These are phyloP conservation scores for Pseudopithomyces chartarum DNA, from an alignment of 2,329 filamentous ascomycete species.

Conservation along the genomic window DNA sequence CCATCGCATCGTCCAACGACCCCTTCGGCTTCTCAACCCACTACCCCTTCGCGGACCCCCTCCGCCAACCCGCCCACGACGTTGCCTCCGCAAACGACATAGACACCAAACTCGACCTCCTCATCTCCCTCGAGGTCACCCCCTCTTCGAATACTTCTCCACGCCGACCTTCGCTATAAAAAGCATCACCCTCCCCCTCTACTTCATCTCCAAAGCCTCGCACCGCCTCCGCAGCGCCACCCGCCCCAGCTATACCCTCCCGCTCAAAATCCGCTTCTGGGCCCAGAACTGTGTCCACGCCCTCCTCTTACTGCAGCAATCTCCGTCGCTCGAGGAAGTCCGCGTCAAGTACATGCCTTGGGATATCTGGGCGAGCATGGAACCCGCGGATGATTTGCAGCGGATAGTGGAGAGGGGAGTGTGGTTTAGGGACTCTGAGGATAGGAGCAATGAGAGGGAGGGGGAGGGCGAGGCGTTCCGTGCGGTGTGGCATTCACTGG, in stretches of 20 bases:
- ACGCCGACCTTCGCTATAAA: slow-evolving; percentile 30
- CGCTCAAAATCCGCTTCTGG: slow-evolving; percentile 42
- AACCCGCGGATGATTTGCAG: slow-evolving; percentile 33
- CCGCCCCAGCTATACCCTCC: slow-evolving; percentile 30
- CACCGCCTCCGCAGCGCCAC: slow-evolving; percentile 25
- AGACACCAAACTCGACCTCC: slow-evolving; percentile 34
- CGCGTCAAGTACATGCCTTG: slow-evolving; percentile 37
- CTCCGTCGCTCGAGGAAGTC: slow-evolving; percentile 24
- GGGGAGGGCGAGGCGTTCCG: slow-evolving; percentile 40
- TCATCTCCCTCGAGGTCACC: slow-evolving; percentile 38
- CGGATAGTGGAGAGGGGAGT: slow-evolving; percentile 33
- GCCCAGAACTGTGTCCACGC: slow-evolving; percentile 36
- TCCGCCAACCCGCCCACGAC: slow-evolving; percentile 16
- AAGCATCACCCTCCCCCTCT: slow-evolving; percentile 38
- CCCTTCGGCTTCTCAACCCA: slow-evolving; percentile 36
- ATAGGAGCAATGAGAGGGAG: slow-evolving; percentile 22
- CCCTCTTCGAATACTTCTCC: slow-evolving; percentile 41
- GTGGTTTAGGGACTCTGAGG: slow-evolving; percentile 31
- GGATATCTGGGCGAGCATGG: slow-evolving; percentile 43
- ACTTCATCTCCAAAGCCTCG: slow-evolving; percentile 37
- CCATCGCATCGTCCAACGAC: slow-evolving; percentile 23
- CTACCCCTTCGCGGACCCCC: slow-evolving; percentile 38
- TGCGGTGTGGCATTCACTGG: slow-evolving; percentile 29
- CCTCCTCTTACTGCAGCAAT: slow-evolving; percentile 26
- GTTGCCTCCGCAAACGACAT: slow-evolving; percentile 26